Evolutionary conservation across 1,284 basidiomycete species (phyloP).

Genomic region (Apiotrichum akiyoshidainum): DNA sequence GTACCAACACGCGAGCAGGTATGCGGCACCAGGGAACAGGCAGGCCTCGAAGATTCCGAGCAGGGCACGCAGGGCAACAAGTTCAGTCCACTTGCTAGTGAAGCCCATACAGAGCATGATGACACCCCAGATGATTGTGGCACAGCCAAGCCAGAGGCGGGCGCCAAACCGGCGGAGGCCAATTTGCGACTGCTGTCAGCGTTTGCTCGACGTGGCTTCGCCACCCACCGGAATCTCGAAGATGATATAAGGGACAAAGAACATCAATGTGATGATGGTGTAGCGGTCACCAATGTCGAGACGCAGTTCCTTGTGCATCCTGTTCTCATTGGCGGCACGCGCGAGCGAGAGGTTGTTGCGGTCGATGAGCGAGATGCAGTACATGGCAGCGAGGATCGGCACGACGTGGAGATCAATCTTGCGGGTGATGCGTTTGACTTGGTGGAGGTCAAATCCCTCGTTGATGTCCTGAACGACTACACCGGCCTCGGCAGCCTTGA

Average conservation of each 20-base stretch:
- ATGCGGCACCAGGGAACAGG: constrained; percentile 49
- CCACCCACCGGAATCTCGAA: constrained; percentile 23
- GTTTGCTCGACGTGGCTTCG: too few relatives aligned
- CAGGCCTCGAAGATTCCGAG: constrained; percentile 49
- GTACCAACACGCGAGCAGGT: constrained; percentile 53
- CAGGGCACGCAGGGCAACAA: constrained; percentile 50
- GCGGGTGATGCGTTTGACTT: constrained; percentile 10
- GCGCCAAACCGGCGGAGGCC: constrained; percentile 26
- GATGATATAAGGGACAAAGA: constrained; percentile 49
- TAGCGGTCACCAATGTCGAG: constrained; percentile 39
- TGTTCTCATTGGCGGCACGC: constrained; percentile 13
- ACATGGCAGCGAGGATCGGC: constrained; percentile 17
- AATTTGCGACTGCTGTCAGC: constrained; percentile 20
- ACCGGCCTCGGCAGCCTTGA: too few relatives aligned
- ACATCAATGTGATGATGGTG: constrained; percentile 42
- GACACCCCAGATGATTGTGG: constrained; percentile 43
- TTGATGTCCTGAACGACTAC: constrained; percentile 6
- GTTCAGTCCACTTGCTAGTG: constrained; percentile 37
- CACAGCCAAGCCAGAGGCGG: constrained; percentile 14
- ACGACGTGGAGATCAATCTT: constrained; percentile 19
- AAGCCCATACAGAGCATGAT: constrained; percentile 50
- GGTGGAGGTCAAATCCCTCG: constrained; percentile 8
- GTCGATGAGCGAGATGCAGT: constrained; percentile 20
- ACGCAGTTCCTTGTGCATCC: constrained; percentile 32
- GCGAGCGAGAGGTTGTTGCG: constrained; percentile 26